Conservation (phyloP, 2,329 filamentous ascomycete species). For the Fusarium pseudoanthophilum region DNA sequence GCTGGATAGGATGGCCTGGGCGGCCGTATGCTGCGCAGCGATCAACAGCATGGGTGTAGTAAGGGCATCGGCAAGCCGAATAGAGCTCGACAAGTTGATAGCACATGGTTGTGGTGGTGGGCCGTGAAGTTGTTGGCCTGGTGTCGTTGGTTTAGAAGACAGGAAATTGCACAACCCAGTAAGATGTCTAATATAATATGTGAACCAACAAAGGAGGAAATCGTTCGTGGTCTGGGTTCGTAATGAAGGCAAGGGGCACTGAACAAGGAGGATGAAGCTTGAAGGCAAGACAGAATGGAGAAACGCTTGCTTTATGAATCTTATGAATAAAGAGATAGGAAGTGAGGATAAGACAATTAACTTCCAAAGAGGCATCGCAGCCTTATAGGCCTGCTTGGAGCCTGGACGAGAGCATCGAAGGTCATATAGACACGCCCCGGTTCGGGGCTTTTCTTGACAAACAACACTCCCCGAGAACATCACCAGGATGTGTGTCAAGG, state of each 20-base stretch:
- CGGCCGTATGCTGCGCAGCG: slow-evolving; percentile 81
- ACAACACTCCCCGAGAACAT: slow-evolving; percentile 26
- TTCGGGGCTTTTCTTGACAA: slow-evolving; percentile 21
- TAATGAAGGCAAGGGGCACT: not conserved
- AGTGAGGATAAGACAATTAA: slow-evolving; percentile 43
- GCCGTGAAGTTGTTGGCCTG: slow-evolving; percentile 30
- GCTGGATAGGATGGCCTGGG: slow-evolving; percentile 75
- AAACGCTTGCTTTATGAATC: slow-evolving; percentile 26
- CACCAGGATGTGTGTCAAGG: slow-evolving; percentile 42
- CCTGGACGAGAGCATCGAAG: slow-evolving; percentile 42
- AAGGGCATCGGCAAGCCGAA: slow-evolving; percentile 86
- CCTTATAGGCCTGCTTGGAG: slow-evolving; percentile 61
- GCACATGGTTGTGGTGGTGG: slow-evolving; percentile 71
- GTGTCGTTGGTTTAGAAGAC: slow-evolving; percentile 19
- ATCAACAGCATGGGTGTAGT: slow-evolving; percentile 88
- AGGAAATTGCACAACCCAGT: slow-evolving; percentile 5
- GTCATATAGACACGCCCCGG: slow-evolving; percentile 38
- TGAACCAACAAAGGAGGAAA: slow-evolving; percentile 13
- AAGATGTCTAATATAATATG: not conserved
- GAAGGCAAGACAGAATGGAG: slow-evolving; percentile 11
- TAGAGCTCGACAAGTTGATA: slow-evolving; percentile 88
- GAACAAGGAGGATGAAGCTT: slow-evolving; percentile 21
- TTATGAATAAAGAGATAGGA: slow-evolving; percentile 35
- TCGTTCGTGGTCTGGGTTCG: slow-evolving; percentile 4
- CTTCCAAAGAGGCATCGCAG: slow-evolving; percentile 59